Evolutionary conservation across 2,329 filamentous ascomycete genomes (phyloP), one percentile per base, ranked within the genome.

Genomic region (Colletotrichum cuscutae): DNA sequence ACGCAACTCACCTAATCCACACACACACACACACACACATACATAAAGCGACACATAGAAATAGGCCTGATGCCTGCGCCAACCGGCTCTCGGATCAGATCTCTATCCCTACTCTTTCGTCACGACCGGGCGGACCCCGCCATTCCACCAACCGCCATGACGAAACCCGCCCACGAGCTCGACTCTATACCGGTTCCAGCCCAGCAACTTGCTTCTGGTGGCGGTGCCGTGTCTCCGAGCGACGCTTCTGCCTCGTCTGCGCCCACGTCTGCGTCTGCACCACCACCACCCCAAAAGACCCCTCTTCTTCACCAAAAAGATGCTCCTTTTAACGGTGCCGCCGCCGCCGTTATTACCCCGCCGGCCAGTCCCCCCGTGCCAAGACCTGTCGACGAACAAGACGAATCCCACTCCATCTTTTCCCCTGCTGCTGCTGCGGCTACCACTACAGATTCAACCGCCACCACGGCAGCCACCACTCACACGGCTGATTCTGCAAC

Each of bases 361-460:
- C 71, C 71, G 56, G 71, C 71, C 42, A 73, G 42, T n/a, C 71
- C 71, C 59, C 56, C 70, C 54, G 66, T 61, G 60, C 70, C 66
- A 70, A 72, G 60, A 56, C 54, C 60, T 59, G 54, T 57, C n/a
- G 53, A 70, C 32, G 68, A 57, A 53, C 13, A 52, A 32, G 32
- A 65, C 32, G 52, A 56, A 42, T 65, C 46, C 49, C 60, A 61
- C 58, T 30, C 59, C 26, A 62, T 64, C 56, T 56, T 65, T 72
- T 65, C 71, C 32, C 59, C 22, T 56, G 12, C 53, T 24, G 24
- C 53, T 49, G 5, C 42, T 49, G 42, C 42, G 19, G 22, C 42
- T 9, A 49, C 19, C 19, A 22, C 42, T 7, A 49, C 37, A 15
- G n/a, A 15, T 35, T 12, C 32, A 35, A 35, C 37, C 37, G 13